These are phyloP conservation scores for Mycothermus thermophilus DNA, from an alignment of 495 filamentous ascomycete genomes.

Conservation along the genomic window DNA sequence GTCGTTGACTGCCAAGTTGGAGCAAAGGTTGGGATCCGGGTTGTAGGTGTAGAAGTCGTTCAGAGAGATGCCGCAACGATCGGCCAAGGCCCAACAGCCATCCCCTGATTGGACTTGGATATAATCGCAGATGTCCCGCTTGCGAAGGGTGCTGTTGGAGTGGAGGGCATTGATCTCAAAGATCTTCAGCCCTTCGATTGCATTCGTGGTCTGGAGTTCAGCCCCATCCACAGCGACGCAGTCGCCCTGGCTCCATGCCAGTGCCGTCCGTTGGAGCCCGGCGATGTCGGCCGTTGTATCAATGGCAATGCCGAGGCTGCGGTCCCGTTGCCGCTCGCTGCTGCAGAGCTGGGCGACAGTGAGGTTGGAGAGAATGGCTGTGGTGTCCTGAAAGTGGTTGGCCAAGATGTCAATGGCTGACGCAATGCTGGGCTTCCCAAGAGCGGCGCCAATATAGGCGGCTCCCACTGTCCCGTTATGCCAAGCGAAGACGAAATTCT, in stretches of 20 bases:
- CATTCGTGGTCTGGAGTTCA: not conserved
- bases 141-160: not conserved
- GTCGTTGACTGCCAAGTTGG: constrained; percentile 20
- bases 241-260: constrained; percentile 1
- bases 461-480: constrained; percentile 3
- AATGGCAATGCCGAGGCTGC: constrained; percentile 2
- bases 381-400: not conserved
- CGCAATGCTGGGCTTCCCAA: constrained; percentile 3
- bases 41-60: constrained; percentile 31
- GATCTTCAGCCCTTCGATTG: not conserved
- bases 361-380: not conserved
- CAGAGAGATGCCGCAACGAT: constrained; percentile 26
- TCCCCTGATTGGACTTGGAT: constrained; percentile 21
- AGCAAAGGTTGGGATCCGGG: constrained; percentile 22
- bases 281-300: not conserved
- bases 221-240: constrained; percentile 1
- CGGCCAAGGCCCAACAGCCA: constrained; percentile 21
- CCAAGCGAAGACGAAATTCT: constrained; percentile 4
- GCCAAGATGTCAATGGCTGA: constrained; percentile 1
- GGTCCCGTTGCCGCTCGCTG: not conserved
- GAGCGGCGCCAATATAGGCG: constrained; percentile 1
- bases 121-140: constrained; percentile 23
- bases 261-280: constrained; percentile 1
- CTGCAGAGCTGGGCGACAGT: constrained; percentile 1
- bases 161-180: constrained; percentile 1